Evolutionary conservation across 2,329 filamentous ascomycete genomes (phyloP), one percentile per base, ranked within the genome.

Genomic region (Pezicula neosporulosa): DNA sequence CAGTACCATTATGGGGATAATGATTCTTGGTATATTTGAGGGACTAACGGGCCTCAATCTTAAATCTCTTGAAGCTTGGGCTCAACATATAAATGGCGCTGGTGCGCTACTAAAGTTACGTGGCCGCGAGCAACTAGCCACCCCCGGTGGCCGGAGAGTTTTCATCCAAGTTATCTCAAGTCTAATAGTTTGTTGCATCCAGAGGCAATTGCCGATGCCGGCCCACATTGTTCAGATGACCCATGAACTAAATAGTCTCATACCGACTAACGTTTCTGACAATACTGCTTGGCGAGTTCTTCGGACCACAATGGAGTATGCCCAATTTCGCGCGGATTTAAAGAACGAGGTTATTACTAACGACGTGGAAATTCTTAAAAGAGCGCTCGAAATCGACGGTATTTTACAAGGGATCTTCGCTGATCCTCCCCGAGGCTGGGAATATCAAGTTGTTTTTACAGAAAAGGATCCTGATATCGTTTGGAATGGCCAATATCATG

Each of bases 21-120:
- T 82, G 44, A 74, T 82, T 43, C 69, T 82, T 6, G 74, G 77
- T 41, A 75, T 78, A 4, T 82, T 77, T 48, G 78, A 82, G 62
- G 77, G 76, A 57, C 69, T 81, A 53, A 74, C 76, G 10, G 77
- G 77, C 15, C 70, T 67, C 18, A 72, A 69, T 6, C 65, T 70
- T 7, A 69, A 72, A 48, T 79, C 76, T 0, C 68, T 80, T 56
- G 65, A 70, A 48, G 76, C 76, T 10, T 82, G 78, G 74, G 72
- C 77, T 51, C 68, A 77, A 48, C 79, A 82, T 57, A 70, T 81
- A 36, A 75, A 74, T 44, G 78, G 78, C 9, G 78, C 79, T 2
- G 73, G 74, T 3, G 71, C 73, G 4, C 67, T 82, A 19, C 74
- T 78, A 8, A 71, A 69, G 47, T 68, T 81, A 56, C 72, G 79